Conservation (phyloP, 108 stramenopile species). For the Conticribra guillardii region DNA sequence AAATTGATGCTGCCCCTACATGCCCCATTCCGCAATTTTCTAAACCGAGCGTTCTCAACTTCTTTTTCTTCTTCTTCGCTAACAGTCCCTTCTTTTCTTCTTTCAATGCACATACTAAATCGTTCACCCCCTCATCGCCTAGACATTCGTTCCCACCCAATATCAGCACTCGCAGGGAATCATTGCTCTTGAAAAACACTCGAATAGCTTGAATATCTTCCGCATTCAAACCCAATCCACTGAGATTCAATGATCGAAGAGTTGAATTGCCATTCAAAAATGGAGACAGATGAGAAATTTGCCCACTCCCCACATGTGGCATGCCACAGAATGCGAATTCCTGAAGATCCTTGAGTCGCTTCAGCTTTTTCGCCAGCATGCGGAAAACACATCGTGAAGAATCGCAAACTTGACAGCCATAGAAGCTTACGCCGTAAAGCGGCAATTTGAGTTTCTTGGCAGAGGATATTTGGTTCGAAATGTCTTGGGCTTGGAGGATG, state of each 20-base stretch:
- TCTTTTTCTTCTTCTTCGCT: not conserved
- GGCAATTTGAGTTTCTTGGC: not conserved
- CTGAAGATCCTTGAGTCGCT: constrained; percentile 3
- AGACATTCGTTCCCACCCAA: constrained; percentile 30
- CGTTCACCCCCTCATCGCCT: constrained; percentile 22
- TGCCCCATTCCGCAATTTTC: constrained; percentile 12
- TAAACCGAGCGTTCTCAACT: constrained; percentile 15
- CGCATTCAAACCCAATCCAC: constrained; percentile 18
- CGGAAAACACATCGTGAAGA: not conserved
- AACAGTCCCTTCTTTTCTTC: not conserved
- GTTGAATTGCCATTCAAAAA: constrained; percentile 17
- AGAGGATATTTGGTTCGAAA: constrained; percentile 9
- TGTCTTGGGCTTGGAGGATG: constrained; percentile 11
- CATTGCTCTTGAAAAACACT: constrained; percentile 16
- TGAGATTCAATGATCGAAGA: constrained; percentile 18
- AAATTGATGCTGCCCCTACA: constrained; percentile 1
- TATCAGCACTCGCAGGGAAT: constrained; percentile 20
- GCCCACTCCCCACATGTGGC: constrained; percentile 12
- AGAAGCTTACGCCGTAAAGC: constrained; percentile 17
- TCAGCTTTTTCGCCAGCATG: constrained; percentile 26
- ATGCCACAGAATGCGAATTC: constrained; percentile 27
- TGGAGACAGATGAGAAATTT: constrained; percentile 12
- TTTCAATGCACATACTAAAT: not conserved
- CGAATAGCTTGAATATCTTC: not conserved
- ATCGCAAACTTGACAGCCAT: constrained; percentile 4